Conservation (phyloP, 1,284 basidiomycete genomes). For the Papiliotrema terrestris region DNA sequence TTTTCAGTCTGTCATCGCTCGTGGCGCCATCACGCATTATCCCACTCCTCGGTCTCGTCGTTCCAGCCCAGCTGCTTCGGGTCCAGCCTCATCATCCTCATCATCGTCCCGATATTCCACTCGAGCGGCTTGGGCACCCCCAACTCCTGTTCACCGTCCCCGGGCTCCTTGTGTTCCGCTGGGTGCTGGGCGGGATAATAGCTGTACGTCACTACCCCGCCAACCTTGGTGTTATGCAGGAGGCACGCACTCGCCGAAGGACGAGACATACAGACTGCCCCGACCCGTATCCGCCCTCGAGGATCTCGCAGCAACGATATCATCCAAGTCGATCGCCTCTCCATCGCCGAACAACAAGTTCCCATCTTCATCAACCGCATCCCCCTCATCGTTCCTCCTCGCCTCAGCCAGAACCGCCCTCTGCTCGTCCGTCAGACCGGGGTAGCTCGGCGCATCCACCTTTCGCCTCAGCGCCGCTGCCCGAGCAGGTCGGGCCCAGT, state of each 20-base stretch:
- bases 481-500: no score
- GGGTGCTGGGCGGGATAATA: no score
- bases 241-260: not conserved
- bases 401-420: slow-evolving; percentile 14
- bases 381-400: slow-evolving; percentile 21
- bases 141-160: no score
- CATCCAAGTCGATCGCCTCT: slow-evolving; percentile 7
- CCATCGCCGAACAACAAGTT: slow-evolving; percentile 16
- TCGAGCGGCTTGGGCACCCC: not conserved
- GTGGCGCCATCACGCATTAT: not conserved
- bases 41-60: slow-evolving; percentile 38
- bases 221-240: not conserved
- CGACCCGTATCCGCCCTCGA: not conserved
- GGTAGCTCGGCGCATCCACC: not conserved
- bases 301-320: not conserved
- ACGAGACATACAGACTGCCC: not conserved
- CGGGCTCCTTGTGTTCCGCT: no score
- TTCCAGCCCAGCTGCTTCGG: slow-evolving; percentile 43
- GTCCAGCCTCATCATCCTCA: slow-evolving; percentile 35
- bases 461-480: no score
- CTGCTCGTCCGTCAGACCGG: slow-evolving; percentile 10
- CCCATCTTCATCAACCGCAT: slow-evolving; percentile 30
- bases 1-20: no score
- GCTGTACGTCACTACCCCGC: not conserved
- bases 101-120: slow-evolving; percentile 42